A percentile compares a stretch with the other conserved stretches of the same genome.
These are phyloP conservation scores for Coemansia sp. DNA, from an alignment of 192 early-diverging fungal genomes.

Conservation along the genomic window DNA sequence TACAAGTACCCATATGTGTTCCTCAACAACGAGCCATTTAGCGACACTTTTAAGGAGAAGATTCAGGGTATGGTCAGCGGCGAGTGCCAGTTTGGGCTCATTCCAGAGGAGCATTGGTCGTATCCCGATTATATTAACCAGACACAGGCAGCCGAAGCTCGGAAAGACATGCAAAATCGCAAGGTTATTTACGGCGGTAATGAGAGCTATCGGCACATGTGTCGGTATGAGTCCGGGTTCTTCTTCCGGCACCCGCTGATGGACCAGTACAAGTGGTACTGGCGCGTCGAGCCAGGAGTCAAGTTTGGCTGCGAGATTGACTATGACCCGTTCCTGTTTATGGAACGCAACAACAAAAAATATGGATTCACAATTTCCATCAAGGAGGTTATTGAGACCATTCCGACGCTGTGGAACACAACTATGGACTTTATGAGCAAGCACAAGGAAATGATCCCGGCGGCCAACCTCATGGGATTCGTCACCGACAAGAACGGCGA, in stretches of 20 bases:
- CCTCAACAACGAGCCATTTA: conserved; percentile 76
- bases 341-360: conserved; percentile 69
- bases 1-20: conserved; percentile 84
- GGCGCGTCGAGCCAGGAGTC: conserved; percentile 82
- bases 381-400: conserved; percentile 63
- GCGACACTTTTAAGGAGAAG: conserved; percentile 64
- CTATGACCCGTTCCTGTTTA: conserved; percentile 77
- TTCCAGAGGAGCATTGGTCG: conserved; percentile 72
- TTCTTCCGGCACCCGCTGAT: conserved; percentile 73
- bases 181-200: conserved; percentile 62
- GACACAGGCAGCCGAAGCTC: conserved; percentile 57
- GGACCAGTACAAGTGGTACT: conserved; percentile 73
- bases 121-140: conserved; percentile 73
- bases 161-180: conserved; percentile 56
- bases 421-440: conserved; percentile 57
- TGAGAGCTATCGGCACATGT: conserved; percentile 71
- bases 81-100: conserved; percentile 55
- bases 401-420: conserved; percentile 73
- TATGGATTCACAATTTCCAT: conserved; percentile 78
- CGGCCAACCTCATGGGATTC: conserved; percentile 59
- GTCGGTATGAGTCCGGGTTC: conserved; percentile 71
- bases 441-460: conserved; percentile 55
- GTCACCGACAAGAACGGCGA: conserved; percentile 55
- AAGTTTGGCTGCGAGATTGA: conserved; percentile 76
- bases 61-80: conserved; percentile 47